Evolutionary conservation across 2,329 filamentous ascomycete species (phyloP), one percentile per base, ranked within the genome.

Genomic region (Lachnellula willkommii): DNA sequence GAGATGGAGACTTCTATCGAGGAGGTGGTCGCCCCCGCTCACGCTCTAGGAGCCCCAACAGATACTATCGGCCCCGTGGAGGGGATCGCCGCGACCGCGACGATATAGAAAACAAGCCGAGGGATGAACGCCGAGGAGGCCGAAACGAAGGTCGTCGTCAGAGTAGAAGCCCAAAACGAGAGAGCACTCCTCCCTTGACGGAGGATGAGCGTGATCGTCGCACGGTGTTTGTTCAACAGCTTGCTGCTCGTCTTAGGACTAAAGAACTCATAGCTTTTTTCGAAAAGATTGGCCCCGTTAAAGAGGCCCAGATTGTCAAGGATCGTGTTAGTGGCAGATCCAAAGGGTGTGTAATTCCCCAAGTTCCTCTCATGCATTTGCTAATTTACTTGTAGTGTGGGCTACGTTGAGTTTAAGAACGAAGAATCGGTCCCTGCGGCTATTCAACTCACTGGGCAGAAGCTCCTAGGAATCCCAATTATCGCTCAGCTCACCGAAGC

Each of bases 401-500:
- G 95, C 72, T 99, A 99, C 70, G 95, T 99, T 78, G 94, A 99
- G 79, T 99, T 99, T 76, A 95, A 92, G 72, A 85, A 89, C 70
- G 93, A 97, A 82, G 90, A 95, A 68, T 95, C 92, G 66, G 93
- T 99, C 67, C 81, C 87, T 69, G 86, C 89, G 77, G 94, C 95
- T 70, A 89, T 99, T 72, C 89, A 96, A 78, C 91, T 99, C 79
- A 99, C 94, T 73, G 94, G 94, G 75, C 93, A 97, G 79, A 96
- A 94, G 77, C 87, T 99, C 75, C 80, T 96, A 87, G 92, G 91
- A 80, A 96, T 99, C 65, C 94, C 94, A 57, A 95, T 99, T 72
- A 99, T 99, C 69, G 95, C 93, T 54, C 93, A 97, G 75, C 85
- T 96, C 72, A 97, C 94, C 68, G 94, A 99, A 80, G 95, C 94